These are phyloP conservation scores for Fusarium sp. DNA, from an alignment of 2,329 filamentous ascomycete species.

Conservation along the genomic window DNA sequence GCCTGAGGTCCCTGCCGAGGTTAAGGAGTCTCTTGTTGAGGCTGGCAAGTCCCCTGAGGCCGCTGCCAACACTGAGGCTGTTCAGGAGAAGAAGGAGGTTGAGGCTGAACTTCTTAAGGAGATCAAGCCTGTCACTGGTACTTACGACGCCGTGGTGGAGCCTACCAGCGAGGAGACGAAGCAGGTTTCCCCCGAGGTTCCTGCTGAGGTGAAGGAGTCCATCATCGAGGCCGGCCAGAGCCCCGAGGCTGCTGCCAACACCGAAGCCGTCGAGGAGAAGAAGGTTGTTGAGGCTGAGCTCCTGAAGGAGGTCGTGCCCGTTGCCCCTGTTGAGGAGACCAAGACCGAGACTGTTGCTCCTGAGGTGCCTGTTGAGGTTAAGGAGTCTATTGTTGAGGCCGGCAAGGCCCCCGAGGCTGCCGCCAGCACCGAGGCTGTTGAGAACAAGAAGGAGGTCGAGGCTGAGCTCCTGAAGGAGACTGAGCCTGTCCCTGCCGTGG, in stretches of 20 bases:
- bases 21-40: slow-evolving; percentile 68
- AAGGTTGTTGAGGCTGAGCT: slow-evolving; percentile 77
- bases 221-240: slow-evolving; percentile 73
- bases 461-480: slow-evolving; percentile 77
- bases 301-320: slow-evolving; percentile 69
- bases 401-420: slow-evolving; percentile 78
- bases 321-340: slow-evolving; percentile 53
- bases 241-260: slow-evolving; percentile 75
- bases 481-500: slow-evolving; percentile 55
- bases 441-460: slow-evolving; percentile 82
- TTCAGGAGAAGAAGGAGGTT: slow-evolving; percentile 79
- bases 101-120: slow-evolving; percentile 80
- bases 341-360: slow-evolving; percentile 59
- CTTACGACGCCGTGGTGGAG: slow-evolving; percentile 36
- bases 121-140: slow-evolving; percentile 57
- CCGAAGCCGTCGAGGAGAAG: slow-evolving; percentile 78
- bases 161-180: slow-evolving; percentile 37
- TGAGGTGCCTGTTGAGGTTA: slow-evolving; percentile 67
- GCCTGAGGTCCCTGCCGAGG: slow-evolving; percentile 65
- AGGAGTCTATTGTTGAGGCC: slow-evolving; percentile 69
- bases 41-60: slow-evolving; percentile 77
- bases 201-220: slow-evolving; percentile 74
- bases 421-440: slow-evolving; percentile 74
- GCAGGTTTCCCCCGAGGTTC: slow-evolving; percentile 53
- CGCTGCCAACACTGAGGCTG: slow-evolving; percentile 73